phyloP scores from a whole-genome alignment of 306 rosid genomes.

The Fagus sylvatica region DNA sequence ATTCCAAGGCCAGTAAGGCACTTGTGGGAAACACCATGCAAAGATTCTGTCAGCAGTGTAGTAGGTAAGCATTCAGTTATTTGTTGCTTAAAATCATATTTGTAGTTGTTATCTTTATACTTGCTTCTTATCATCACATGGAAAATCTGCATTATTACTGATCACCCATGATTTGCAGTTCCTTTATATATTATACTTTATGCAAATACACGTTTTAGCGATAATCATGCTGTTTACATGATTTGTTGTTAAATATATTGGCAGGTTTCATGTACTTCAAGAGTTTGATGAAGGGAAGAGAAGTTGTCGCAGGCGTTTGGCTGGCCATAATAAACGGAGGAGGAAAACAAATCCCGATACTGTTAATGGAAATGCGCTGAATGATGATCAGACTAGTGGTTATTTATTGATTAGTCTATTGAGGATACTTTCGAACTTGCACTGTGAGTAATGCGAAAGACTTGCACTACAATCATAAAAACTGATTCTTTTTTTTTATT shows the following conservation, averaged over 20 bases:
- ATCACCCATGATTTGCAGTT: background rate
- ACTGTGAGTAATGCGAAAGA: conserved; percentile 37
- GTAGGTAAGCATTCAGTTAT: conserved; percentile 56
- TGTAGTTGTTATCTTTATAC: conserved; percentile 13
- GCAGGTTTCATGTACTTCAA: conserved; percentile 59
- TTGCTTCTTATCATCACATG: background rate
- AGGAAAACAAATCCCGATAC: conserved; percentile 52
- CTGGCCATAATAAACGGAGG: conserved; percentile 60
- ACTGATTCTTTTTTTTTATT: conserved; percentile 14
- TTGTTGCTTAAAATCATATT: conserved; percentile 9
- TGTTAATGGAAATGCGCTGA: conserved; percentile 43
- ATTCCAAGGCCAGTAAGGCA: conserved; percentile 83
- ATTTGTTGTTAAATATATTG: conserved; percentile 12
- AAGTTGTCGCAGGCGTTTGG: conserved; percentile 67
- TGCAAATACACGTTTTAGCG: background rate
- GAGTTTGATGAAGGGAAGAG: conserved; percentile 71
- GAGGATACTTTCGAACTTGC: conserved; percentile 55
- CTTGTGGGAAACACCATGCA: conserved; percentile 79
- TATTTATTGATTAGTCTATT: conserved; percentile 51
- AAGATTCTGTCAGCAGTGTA: conserved; percentile 96
- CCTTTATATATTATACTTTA: background rate
- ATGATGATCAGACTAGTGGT: conserved; percentile 55
- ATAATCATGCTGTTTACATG: conserved; percentile 10
- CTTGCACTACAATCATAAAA: background rate
- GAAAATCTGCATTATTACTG: background rate